Base-by-base conservation (phyloP, 129 eudicot genomes). In the Logfia minima region DNA sequence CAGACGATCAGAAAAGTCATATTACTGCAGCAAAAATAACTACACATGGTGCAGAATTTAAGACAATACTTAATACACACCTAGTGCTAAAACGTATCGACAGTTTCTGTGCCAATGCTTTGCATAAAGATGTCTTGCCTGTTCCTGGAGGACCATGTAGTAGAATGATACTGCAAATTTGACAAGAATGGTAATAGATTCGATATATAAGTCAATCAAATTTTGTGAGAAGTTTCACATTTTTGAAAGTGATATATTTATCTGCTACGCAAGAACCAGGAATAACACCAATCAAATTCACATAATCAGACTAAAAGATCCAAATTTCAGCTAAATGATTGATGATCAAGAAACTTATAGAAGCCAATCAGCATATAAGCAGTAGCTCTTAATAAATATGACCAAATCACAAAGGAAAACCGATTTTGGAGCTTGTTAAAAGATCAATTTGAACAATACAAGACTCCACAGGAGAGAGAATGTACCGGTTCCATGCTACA, bases 81-180 rank as follows among this genome's bases (percentile, higher is more conserved):
- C 97, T 94, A 80, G 89, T 77, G 84, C 88, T 91, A 75, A 94
- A 89, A 76, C 96, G 96, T 78, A 94, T 89, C 28, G 98, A 89
- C 77, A 94, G 91, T 83, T 94, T 94, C 64, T 94, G 98, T 70
- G 98, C 98, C 82, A 94, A 71, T 22, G 98, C 98, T 83, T 94
- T 94, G 91, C 98, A 94, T 71, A 94, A 72, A 52, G 98, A 94
- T 59, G 98, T 94, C 83, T 94, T 94, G 62, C 98, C 98, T 64
- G 98, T 94, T 71, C 98, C 98, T 26, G 98, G 98, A 76, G 98
- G 98, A 76, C 98, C 98, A 85, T 94, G 98, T 74, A 94, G 88
- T 82, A 94, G 96, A 83, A 94, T 78, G 24, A 94, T 94, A 80
- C 98, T 94, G 89, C 83, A 77, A 75, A 77, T n/a, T 9, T 75